These are phyloP conservation scores for Pseudonitzschia delicatissima DNA, from an alignment of 108 stramenopile genomes.

Conservation along the genomic window DNA sequence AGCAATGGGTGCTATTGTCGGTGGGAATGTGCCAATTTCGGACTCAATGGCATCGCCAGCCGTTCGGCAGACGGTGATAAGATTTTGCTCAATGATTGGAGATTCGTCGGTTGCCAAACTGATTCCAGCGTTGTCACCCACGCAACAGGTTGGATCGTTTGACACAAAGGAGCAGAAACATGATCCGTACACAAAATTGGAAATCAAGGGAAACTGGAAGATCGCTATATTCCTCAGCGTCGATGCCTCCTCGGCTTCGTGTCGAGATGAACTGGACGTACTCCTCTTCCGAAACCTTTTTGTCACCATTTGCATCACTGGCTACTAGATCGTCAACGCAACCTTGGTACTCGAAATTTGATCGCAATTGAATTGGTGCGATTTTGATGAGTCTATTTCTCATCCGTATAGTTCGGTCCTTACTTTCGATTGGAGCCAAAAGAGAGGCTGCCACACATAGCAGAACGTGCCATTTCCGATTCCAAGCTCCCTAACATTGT, in stretches of 20 bases:
- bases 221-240: not conserved
- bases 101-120: conserved; percentile 8
- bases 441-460: too few species aligned
- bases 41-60: not conserved
- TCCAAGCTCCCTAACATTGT: too few species aligned
- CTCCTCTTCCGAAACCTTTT: conserved; percentile 7
- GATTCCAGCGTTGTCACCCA: conserved; percentile 15
- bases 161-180: conserved; percentile 20
- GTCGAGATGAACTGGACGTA: conserved; percentile 18
- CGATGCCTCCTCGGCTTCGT: conserved; percentile 17
- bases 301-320: conserved; percentile 13
- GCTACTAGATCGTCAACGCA: conserved; percentile 19
- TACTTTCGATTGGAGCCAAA: too few species aligned
- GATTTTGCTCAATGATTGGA: conserved; percentile 7
- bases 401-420: too few species aligned
- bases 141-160: conserved; percentile 15
- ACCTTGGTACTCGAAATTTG: conserved; percentile 21
- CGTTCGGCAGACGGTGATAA: conserved; percentile 15
- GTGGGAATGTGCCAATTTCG: conserved; percentile 8
- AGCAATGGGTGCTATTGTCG: not conserved
- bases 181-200: conserved; percentile 25
- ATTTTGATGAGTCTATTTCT: too few species aligned
- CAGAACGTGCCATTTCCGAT: too few species aligned
- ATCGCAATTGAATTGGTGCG: too few species aligned
- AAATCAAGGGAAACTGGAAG: conserved; percentile 27